These are phyloP conservation scores for Auricularia heimuer DNA, from an alignment of 768 basidiomycete genomes.

Conservation along the genomic window DNA sequence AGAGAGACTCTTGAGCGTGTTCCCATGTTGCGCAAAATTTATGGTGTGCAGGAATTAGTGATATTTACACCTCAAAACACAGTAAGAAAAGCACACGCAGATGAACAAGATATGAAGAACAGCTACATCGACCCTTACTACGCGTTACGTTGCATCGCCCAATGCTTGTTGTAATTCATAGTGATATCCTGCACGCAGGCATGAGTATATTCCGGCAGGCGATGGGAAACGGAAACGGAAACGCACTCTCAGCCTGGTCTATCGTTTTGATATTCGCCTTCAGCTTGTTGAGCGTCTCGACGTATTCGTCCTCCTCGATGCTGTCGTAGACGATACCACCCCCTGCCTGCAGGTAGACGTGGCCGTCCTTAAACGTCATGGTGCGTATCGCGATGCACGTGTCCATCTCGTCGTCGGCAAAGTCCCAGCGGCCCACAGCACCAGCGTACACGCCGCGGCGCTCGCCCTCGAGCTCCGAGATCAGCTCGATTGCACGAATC, in stretches of 20 bases:
- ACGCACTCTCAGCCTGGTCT: conserved; percentile 80
- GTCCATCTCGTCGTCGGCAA: conserved; percentile 90
- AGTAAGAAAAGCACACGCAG: not conserved
- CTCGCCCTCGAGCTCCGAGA: conserved; percentile 79
- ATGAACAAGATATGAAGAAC: not conserved
- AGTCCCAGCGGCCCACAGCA: conserved; percentile 96
- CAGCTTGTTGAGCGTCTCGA: conserved; percentile 93
- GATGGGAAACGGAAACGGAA: not conserved
- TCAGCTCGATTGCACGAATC: conserved; percentile 93
- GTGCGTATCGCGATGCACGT: conserved; percentile 98
- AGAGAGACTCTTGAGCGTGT: too few relatives aligned
- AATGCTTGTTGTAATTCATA: conserved; percentile 45
- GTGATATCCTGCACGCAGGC: conserved; percentile 48
- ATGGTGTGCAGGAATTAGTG: not conserved
- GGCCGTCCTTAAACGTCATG: conserved; percentile 91
- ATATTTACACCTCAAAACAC: not conserved
- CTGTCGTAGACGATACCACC: conserved; percentile 97
- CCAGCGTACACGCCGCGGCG: conserved; percentile 92
- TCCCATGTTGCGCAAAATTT: too few relatives aligned
- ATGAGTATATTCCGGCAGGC: conserved; percentile 6
- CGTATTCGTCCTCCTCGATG: conserved; percentile 93
- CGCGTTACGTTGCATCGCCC: not conserved
- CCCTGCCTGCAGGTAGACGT: conserved; percentile 88
- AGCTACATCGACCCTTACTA: not conserved
- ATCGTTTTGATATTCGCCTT: conserved; percentile 78